phyloP scores from a whole-genome alignment of 2,329 filamentous ascomycete species.

The Colletotrichum sp. region DNA sequence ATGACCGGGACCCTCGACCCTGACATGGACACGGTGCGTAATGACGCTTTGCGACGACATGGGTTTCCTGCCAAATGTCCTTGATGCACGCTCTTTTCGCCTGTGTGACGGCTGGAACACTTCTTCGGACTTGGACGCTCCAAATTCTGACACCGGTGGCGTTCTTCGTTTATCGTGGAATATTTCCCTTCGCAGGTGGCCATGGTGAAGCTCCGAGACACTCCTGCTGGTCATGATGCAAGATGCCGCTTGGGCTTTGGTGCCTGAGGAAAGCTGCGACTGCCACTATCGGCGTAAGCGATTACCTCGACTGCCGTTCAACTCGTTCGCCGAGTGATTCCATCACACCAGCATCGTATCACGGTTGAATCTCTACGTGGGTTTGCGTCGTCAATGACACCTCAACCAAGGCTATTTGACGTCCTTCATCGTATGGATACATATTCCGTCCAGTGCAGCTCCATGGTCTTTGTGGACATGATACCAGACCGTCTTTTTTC shows the following conservation, averaged over 20 bases:
- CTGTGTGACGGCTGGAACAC: conserved; percentile 3
- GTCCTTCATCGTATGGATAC: background rate
- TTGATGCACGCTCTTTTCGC: conserved; percentile 13
- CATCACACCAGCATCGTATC: background rate
- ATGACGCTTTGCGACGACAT: conserved; percentile 11
- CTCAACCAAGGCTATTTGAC: background rate
- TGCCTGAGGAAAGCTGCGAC: background rate
- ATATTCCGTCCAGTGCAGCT: background rate
- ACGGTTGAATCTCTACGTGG: background rate
- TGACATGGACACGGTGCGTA: conserved; percentile 20
- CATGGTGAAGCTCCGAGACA: conserved; percentile 3
- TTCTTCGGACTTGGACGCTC: background rate
- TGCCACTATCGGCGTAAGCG: conserved; percentile 18
- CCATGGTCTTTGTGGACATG: background rate
- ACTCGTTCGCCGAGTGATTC: background rate
- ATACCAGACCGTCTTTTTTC: background rate
- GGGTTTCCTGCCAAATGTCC: conserved; percentile 6
- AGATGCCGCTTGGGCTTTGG: background rate
- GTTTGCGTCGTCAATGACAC: background rate
- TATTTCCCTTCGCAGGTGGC: background rate
- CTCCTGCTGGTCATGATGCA: background rate
- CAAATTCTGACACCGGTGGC: background rate
- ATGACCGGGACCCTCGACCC: conserved; percentile 5
- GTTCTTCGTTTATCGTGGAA: background rate
- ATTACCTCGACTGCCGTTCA: conserved; percentile 25